Evolutionary conservation across 441 rosid species (phyloP).

Genomic region (Populus trichocarpa): DNA sequence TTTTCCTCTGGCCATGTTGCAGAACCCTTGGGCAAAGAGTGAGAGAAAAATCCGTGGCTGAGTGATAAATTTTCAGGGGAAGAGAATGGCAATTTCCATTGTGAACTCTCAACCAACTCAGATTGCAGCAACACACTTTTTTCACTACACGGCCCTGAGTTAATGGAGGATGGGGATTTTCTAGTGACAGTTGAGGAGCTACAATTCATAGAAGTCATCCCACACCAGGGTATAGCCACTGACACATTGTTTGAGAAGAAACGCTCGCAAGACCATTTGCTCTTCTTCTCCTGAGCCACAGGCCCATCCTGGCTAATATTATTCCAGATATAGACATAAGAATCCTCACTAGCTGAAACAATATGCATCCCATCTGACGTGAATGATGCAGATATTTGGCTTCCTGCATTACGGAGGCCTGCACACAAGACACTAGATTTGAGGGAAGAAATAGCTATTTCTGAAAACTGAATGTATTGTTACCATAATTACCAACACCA

Average conservation of each 20-base stretch:
- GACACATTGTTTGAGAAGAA: constrained; percentile 68
- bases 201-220: constrained; percentile 34
- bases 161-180: constrained; percentile 11
- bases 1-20: constrained; percentile 97
- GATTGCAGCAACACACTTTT: constrained; percentile 14
- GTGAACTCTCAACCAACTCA: constrained; percentile 23
- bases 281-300: constrained; percentile 29
- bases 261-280: constrained; percentile 58
- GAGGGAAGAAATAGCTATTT: background rate
- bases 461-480: background rate
- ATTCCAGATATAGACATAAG: constrained; percentile 71
- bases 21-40: constrained; percentile 66
- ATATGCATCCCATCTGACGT: constrained; percentile 74
- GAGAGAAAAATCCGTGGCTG: constrained; percentile 49
- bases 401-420: constrained; percentile 57
- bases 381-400: constrained; percentile 63
- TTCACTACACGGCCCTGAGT: background rate
- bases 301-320: constrained; percentile 27
- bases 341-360: constrained; percentile 77
- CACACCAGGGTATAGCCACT: constrained; percentile 82
- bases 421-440: background rate
- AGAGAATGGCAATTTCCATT: constrained; percentile 29
- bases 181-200: constrained; percentile 9
- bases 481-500: background rate
- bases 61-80: constrained; percentile 43